phyloP scores from a whole-genome alignment of 2,329 filamentous ascomycete genomes.

The Fusarium virguliforme region DNA sequence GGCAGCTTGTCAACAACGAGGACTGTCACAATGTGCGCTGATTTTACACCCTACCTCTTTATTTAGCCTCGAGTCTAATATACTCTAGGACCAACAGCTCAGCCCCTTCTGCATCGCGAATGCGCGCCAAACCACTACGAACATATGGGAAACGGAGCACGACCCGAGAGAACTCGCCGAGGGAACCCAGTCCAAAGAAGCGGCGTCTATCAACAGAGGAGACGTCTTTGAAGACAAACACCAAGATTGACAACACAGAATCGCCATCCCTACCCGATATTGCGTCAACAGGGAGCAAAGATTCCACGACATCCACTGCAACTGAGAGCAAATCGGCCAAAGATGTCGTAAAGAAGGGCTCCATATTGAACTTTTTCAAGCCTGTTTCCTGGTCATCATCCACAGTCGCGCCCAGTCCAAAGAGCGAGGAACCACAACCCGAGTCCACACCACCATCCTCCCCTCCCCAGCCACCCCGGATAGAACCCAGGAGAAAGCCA shows the following conservation, averaged over 20 bases:
- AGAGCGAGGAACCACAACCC: constrained; percentile 36
- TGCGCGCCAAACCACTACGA: constrained; percentile 56
- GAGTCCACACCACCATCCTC: constrained; percentile 48
- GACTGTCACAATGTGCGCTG: constrained; percentile 19
- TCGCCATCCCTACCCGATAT: background rate
- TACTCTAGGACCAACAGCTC: constrained; percentile 53
- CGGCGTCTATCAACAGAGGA: constrained; percentile 28
- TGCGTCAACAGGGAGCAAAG: background rate
- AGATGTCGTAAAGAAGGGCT: constrained; percentile 50
- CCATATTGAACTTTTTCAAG: constrained; percentile 62
- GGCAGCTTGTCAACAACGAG: constrained; percentile 11
- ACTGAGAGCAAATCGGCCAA: background rate
- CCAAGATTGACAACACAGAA: background rate
- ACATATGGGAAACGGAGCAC: constrained; percentile 60
- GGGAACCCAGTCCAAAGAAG: constrained; percentile 47
- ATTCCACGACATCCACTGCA: background rate
- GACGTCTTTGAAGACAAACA: background rate
- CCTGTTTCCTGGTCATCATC: constrained; percentile 46
- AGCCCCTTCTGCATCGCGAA: constrained; percentile 46
- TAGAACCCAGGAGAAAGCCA: constrained; percentile 43
- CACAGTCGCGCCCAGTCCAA: constrained; percentile 26
- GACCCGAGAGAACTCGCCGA: constrained; percentile 45
- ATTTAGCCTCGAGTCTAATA: constrained; percentile 26
- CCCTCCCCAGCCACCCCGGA: constrained; percentile 19
- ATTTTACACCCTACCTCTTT: background rate